These are phyloP conservation scores for Dactylorhiza incarnata DNA, from an alignment of 106 monocot species.

Conservation along the genomic window DNA sequence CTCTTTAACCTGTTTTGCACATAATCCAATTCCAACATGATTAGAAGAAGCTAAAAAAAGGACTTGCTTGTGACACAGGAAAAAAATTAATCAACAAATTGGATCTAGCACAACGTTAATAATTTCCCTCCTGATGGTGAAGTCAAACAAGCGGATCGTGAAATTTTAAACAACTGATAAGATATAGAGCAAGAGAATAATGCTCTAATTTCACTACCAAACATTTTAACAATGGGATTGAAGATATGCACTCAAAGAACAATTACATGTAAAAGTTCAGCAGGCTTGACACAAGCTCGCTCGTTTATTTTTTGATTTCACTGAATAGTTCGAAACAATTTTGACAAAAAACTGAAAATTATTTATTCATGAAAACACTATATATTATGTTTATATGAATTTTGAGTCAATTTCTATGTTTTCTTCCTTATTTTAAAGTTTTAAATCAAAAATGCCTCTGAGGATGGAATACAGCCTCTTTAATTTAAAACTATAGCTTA, in stretches of 20 bases:
- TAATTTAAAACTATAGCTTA: no score
- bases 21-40: constrained; percentile 1
- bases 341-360: no score
- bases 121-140: not conserved
- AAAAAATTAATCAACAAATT: not conserved
- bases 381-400: no score
- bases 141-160: not conserved
- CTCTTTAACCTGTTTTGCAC: constrained; percentile 39
- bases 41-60: not conserved
- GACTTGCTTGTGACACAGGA: not conserved
- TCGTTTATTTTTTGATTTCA: not conserved
- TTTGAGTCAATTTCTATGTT: no score
- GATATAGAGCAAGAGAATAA: not conserved
- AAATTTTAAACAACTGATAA: not conserved
- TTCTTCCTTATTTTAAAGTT: no score
- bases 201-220: not conserved
- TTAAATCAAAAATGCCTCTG: no score
- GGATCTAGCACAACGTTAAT: not conserved
- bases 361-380: no score
- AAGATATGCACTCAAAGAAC: not conserved
- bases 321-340: not conserved
- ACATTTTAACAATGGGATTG: not conserved
- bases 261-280: not conserved
- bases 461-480: no score
- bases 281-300: not conserved